Conservation (phyloP, 1,284 basidiomycete species). For the Moesziomyces antarcticus region DNA sequence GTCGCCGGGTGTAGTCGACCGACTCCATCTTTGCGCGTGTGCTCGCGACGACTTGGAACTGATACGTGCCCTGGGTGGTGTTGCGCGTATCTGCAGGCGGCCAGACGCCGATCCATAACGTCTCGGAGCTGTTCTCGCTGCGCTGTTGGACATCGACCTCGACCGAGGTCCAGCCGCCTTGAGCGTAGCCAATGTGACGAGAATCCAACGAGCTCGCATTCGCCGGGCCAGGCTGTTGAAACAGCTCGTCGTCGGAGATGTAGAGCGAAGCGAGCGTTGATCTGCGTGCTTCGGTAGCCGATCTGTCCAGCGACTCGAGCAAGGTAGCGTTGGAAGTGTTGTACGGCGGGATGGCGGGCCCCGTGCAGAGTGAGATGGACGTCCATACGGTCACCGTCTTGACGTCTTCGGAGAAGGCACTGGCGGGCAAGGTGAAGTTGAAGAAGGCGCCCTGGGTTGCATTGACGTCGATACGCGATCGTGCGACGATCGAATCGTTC, state of each 20-base stretch:
- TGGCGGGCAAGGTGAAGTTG: conserved; percentile 44
- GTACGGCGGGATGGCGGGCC: conserved; percentile 59
- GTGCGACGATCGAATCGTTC: conserved; percentile 52
- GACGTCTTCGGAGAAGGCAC: conserved; percentile 15
- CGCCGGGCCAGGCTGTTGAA: conserved; percentile 47
- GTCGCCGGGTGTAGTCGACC: conserved; percentile 37
- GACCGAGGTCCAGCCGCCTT: conserved; percentile 56
- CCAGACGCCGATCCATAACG: conserved; percentile 60
- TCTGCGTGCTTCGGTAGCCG: conserved; percentile 42
- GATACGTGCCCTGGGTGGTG: conserved; percentile 38
- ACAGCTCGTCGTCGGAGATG: conserved; percentile 41
- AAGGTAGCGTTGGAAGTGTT: conserved; percentile 57
- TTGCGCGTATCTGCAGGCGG: conserved; percentile 53
- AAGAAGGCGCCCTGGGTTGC: conserved; percentile 45
- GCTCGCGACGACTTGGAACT: conserved; percentile 45
- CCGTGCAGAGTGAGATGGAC: conserved; percentile 57
- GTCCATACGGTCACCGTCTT: conserved; percentile 42
- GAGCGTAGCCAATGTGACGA: conserved; percentile 37
- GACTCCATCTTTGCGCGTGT: conserved; percentile 48
- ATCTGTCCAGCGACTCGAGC: conserved; percentile 35
- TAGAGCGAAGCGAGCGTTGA: conserved; percentile 55
- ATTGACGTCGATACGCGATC: conserved; percentile 35
- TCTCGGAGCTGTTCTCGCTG: conserved; percentile 40
- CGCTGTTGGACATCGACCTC: conserved; percentile 28
- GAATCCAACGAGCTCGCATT: conserved; percentile 36